Percentiles rank a stretch among this genome's conserved stretches.
Conservation (phyloP, 192 early-diverging fungal genomes). For the Backusella mclennaniae region DNA sequence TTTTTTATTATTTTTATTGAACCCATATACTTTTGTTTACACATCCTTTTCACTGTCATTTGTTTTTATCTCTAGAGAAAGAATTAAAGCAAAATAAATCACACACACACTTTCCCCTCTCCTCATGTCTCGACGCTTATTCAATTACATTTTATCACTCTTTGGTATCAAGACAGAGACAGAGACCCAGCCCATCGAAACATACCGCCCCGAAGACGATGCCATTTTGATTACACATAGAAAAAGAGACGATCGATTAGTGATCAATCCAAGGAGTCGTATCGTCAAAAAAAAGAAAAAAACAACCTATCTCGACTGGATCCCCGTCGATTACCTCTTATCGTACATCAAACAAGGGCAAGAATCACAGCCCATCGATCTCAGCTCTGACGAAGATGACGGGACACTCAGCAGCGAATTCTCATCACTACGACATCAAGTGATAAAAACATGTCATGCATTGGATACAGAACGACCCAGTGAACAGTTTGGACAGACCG, state of each 20-base stretch:
- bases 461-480: not conserved
- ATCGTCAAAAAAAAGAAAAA: not conserved
- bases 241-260: not conserved
- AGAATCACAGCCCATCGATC: not conserved
- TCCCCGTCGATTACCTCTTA: not conserved
- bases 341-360: not conserved
- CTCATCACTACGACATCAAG: not conserved
- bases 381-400: not conserved
- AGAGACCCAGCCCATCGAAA: not conserved
- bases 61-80: not conserved
- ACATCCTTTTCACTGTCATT: not conserved
- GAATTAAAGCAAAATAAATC: too few species aligned
- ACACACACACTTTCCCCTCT: not conserved
- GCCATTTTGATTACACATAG: not conserved
- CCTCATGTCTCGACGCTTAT: not conserved
- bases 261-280: not conserved
- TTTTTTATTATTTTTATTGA: not conserved
- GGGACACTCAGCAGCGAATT: not conserved
- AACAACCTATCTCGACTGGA: not conserved
- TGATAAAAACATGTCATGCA: not conserved
- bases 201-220: not conserved
- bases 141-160: conserved; percentile 17
- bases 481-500: not conserved
- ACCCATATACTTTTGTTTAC: not conserved
- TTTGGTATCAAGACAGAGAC: conserved; percentile 6